Base-by-base conservation (phyloP, 257 asterid species). In the Linderniella brevidens region DNA sequence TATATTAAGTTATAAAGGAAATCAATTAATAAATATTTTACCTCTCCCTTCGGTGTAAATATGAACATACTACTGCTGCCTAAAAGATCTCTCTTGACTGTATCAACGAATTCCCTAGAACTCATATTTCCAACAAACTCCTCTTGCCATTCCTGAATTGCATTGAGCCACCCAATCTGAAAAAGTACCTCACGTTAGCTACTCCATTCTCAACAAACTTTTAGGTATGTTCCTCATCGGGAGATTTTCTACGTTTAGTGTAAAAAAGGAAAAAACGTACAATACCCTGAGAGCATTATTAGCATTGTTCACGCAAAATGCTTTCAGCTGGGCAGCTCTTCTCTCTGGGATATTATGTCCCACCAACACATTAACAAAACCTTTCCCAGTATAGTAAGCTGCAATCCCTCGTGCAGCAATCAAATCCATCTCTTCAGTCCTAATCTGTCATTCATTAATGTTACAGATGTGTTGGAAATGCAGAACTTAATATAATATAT, bases 131-230 rank as follows among this genome's bases (percentile, higher is more conserved):
- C 96, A 50, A 82, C 96, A 53, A 86, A 86, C 67, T 86, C 96
- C 68, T 86, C 93, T 62, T 86, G 94, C 96, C 96, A 86, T 66
- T 86, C 96, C 65, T 94, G 72, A 50, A 86, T 86, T 64, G 96
- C 96, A 68, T 82, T 82, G 55, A 86, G 86, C 96, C 96, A 86
- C 44, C 96, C 78, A 66, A 86, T 79, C 96, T 86, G 82, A 57
- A 63, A 49, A 35, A 35, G 19, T 8, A 13, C 11, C 14, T 17
- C 17, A 8, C 4, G 1, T 15, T 8, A 11, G 18, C 19, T 13
- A 44, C 4, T 9, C 9, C 14, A 8, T 44, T 13, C 14, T 18
- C 17, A 17, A 18, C 11, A 1, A 10, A 18, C 17, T 44, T 44
- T 13, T 17, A 38, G 50, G 7, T 36, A 48, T 37, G 36, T 13